These are phyloP conservation scores for Vachellia collinsii DNA, from an alignment of 306 rosid genomes.

Conservation along the genomic window DNA sequence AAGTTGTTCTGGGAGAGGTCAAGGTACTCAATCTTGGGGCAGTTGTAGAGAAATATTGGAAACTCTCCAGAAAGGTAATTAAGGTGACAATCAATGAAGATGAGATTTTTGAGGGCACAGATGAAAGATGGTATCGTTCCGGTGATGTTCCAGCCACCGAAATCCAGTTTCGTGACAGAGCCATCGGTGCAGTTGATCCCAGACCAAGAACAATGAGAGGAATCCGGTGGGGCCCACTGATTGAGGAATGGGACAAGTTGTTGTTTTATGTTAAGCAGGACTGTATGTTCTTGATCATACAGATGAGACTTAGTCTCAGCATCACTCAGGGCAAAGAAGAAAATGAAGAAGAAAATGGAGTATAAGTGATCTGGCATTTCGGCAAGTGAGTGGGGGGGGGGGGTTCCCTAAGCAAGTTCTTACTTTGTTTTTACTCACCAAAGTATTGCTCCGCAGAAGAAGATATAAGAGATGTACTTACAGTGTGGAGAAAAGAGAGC, in stretches of 20 bases:
- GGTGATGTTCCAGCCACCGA: conserved; percentile 11
- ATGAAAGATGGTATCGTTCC: conserved; percentile 49
- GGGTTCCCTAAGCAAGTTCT: background rate
- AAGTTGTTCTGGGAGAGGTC: conserved; percentile 49
- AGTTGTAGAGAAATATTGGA: conserved; percentile 47
- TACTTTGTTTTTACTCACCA: background rate
- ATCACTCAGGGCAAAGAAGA: conserved; percentile 19
- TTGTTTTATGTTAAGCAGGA: conserved; percentile 46
- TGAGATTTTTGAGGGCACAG: conserved; percentile 58
- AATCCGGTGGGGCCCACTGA: conserved; percentile 45
- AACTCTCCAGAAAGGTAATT: conserved; percentile 46
- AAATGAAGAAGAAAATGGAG: background rate
- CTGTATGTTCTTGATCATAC: conserved; percentile 45
- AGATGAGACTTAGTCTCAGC: conserved; percentile 38
- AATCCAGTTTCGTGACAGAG: conserved; percentile 41
- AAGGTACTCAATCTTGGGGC: conserved; percentile 47
- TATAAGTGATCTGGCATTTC: background rate
- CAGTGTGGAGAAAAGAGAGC: background rate
- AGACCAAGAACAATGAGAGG: conserved; percentile 59
- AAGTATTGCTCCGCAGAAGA: background rate
- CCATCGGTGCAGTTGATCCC: conserved; percentile 45
- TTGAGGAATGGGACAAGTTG: conserved; percentile 36
- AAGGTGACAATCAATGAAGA: conserved; percentile 5
- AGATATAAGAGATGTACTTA: background rate
- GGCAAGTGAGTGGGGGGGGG: background rate